Percentiles rank a stretch among this genome's conserved stretches.
Conservation (phyloP, 805 yeast genomes). For the Metschnikowia lochheadii region DNA sequence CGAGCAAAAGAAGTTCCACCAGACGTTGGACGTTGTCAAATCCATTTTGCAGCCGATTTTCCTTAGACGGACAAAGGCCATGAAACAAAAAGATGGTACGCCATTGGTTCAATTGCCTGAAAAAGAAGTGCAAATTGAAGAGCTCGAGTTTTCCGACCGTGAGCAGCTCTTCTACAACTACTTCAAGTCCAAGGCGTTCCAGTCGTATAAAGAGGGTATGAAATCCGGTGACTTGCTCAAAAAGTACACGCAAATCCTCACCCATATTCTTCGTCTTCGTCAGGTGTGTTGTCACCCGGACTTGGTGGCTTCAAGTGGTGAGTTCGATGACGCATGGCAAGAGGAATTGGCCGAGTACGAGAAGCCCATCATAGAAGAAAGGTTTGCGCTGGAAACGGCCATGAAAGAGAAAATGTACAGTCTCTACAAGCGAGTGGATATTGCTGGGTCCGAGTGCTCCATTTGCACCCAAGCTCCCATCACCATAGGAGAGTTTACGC, state of each 20-base stretch:
- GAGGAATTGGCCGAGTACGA: constrained; percentile 17
- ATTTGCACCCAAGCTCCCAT: constrained; percentile 76
- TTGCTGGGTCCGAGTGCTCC: constrained; percentile 66
- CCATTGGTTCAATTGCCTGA: constrained; percentile 73
- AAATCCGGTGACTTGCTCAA: constrained; percentile 64
- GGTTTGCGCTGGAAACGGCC: constrained; percentile 21
- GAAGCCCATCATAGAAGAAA: constrained; percentile 13
- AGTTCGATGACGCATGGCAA: constrained; percentile 48
- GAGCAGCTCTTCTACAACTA: constrained; percentile 67
- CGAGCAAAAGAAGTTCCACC: constrained; percentile 63
- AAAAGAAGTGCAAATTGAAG: constrained; percentile 67
- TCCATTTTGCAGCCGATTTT: constrained; percentile 80
- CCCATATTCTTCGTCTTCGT: constrained; percentile 77
- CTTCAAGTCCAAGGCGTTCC: constrained; percentile 63
- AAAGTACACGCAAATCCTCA: constrained; percentile 72
- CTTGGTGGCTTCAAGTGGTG: constrained; percentile 50
- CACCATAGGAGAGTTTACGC: constrained; percentile 45
- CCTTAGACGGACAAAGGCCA: constrained; percentile 79
- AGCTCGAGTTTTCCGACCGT: constrained; percentile 57
- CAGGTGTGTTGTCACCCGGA: constrained; percentile 86
- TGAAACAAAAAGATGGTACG: constrained; percentile 70
- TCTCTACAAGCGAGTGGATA: constrained; percentile 26
- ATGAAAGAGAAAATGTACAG: constrained; percentile 23
- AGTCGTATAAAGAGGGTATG: constrained; percentile 55
- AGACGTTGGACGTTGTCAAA: constrained; percentile 80